These are phyloP conservation scores for Linnemannia elongata DNA, from an alignment of 192 early-diverging fungal genomes.

Conservation along the genomic window DNA sequence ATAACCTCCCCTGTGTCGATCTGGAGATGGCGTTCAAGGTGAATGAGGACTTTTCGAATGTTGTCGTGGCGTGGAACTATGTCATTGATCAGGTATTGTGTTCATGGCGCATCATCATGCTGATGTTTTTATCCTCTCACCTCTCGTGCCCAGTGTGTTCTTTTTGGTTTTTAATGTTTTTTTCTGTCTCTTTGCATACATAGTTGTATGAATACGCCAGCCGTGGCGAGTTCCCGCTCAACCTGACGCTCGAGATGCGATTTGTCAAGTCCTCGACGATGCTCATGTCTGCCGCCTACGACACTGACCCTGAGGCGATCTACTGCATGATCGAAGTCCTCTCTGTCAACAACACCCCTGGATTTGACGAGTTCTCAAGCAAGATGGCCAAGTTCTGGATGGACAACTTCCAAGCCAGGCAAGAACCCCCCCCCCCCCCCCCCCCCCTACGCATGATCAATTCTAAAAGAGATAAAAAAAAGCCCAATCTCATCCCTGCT, in stretches of 20 bases:
- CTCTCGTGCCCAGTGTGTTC: too few relatives aligned
- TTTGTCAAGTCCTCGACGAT: slow-evolving; percentile 34
- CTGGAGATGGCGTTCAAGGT: slow-evolving; percentile 50
- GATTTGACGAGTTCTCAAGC: slow-evolving; percentile 37
- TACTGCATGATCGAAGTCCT: slow-evolving; percentile 42
- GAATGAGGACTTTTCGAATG: slow-evolving; percentile 47
- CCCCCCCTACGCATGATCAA: too few relatives aligned
- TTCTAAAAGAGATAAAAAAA: too few relatives aligned
- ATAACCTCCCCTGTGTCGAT: slow-evolving; percentile 27
- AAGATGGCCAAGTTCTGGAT: slow-evolving; percentile 51
- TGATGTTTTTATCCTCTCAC: too few relatives aligned
- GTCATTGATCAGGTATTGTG: slow-evolving; percentile 6
- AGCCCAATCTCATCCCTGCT: neutral
- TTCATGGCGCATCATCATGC: neutral
- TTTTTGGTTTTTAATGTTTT: too few relatives aligned
- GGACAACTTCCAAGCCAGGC: slow-evolving; percentile 36
- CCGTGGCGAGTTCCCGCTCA: slow-evolving; percentile 35
- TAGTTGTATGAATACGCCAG: slow-evolving; percentile 36
- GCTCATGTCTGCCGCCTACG: slow-evolving; percentile 38
- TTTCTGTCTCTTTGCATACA: too few relatives aligned
- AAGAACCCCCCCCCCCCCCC: neutral
- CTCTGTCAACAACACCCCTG: slow-evolving; percentile 25
- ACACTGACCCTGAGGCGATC: slow-evolving; percentile 46
- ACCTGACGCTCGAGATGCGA: slow-evolving; percentile 43
- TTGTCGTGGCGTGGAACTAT: slow-evolving; percentile 26